A percentile compares a stretch with the other conserved stretches of the same genome.
phyloP scores from a whole-genome alignment of 2,329 filamentous ascomycete species.

The Aotearoamyces nothofagi region DNA sequence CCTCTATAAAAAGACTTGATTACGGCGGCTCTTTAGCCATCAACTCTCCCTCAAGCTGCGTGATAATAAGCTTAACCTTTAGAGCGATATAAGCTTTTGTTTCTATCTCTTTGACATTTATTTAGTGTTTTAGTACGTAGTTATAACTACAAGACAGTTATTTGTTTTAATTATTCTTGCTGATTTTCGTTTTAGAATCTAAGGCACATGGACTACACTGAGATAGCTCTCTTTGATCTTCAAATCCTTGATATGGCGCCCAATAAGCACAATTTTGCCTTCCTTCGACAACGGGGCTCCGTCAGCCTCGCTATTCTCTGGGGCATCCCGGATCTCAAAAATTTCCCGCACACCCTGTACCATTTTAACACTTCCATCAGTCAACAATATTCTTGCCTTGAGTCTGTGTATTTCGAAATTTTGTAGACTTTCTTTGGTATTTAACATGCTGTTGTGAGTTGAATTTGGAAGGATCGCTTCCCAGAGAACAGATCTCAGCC shows the following conservation, averaged over 20 bases:
- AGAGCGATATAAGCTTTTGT: no score
- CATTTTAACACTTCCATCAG: slow-evolving; percentile 53
- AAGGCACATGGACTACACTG: slow-evolving; percentile 1
- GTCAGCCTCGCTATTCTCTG: slow-evolving; percentile 12
- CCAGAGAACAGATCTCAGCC: slow-evolving; percentile 78
- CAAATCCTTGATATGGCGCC: slow-evolving; percentile 34
- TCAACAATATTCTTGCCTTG: slow-evolving; percentile 62
- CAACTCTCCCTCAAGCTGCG: no score
- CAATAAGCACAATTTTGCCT: slow-evolving; percentile 51
- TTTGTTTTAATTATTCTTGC: no score
- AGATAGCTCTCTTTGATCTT: slow-evolving; percentile 31
- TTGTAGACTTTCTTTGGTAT: slow-evolving; percentile 17
- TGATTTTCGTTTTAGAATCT: no score
- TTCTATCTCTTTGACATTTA: no score
- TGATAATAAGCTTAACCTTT: no score
- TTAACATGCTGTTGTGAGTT: slow-evolving; percentile 12
- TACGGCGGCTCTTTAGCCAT: no score
- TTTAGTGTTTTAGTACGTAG: no score
- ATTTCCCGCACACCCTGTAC: slow-evolving; percentile 87
- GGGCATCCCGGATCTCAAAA: slow-evolving; percentile 71
- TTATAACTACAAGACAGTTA: no score
- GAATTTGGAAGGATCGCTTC: slow-evolving; percentile 44
- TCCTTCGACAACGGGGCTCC: slow-evolving; percentile 12
- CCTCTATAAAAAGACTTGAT: no score
- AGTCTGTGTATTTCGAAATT: slow-evolving; percentile 72